Base-by-base conservation (phyloP, 2,329 filamentous ascomycete genomes). In the Pestalotiopsis sp. region DNA sequence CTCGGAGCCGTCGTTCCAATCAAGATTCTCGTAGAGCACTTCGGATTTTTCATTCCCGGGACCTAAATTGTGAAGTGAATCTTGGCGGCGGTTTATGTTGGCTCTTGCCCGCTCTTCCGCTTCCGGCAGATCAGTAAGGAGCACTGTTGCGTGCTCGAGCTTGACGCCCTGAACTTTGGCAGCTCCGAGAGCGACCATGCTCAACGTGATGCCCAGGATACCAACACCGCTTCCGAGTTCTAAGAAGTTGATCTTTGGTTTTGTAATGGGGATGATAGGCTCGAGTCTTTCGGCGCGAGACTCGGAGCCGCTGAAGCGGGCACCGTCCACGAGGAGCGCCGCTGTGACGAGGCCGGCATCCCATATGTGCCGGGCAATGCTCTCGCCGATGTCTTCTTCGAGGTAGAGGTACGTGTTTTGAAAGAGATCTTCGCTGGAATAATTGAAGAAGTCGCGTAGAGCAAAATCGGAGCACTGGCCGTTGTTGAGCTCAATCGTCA, bases 351-450 rank as follows among this genome's bases (percentile, higher is more conserved):
- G 78, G 0, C 87, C 87, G 1, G 83, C 87, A 66, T 90, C 87
- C 87, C 87, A 90, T 5, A 89, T 80, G 69, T 89, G 87, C 2
- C 87, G 83, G 0, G 87, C 87, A 67, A 90, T 89, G 73, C 86
- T 88, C 77, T 89, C 87, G 14, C 86, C 87, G 11, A 89, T 83
- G 66, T 88, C 86, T 69, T 90, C 88, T 66, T 86, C 84, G 4
- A 89, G 77, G 36, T 83, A 79, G 7, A 87, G 70, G 11, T 71
- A 72, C 0, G 76, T 11, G 17, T 3, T 36, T 14, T 11, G 11
- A 39, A 7, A 31, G 56, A 45, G 13, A 7, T 27, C 52, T 9
- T 5, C 2, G 17, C 17, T 20, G 2, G 52, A 1, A 13, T 17
- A 27, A 38, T 60, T 25, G 45, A 70, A 38, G 9, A 77, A 70